Evolutionary conservation across 2,329 filamentous ascomycete genomes (phyloP).

Genomic region (Tolypocladium ovalisporum): DNA sequence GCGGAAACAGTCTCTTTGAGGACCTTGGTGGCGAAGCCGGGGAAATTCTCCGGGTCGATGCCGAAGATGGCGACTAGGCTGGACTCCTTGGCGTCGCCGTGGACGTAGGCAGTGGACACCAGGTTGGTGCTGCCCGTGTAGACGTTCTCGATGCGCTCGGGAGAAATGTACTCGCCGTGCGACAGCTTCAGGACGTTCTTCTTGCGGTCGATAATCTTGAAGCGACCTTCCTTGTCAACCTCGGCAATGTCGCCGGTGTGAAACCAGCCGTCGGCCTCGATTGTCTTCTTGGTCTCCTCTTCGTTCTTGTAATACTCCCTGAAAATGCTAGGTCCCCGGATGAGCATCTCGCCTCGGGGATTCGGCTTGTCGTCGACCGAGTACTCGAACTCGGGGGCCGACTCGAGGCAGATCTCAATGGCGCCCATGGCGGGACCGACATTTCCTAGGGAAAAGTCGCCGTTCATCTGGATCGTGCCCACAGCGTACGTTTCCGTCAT

Average conservation of each 20-base stretch:
- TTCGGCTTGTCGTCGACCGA: slow-evolving; percentile 75
- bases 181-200: slow-evolving; percentile 99
- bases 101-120: slow-evolving; percentile 73
- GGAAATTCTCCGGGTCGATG: slow-evolving; percentile 75
- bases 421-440: slow-evolving; percentile 62
- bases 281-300: slow-evolving; percentile 71
- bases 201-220: slow-evolving; percentile 89
- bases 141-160: slow-evolving; percentile 93
- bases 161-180: slow-evolving; percentile 96
- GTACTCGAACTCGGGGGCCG: slow-evolving; percentile 93
- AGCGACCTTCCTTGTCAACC: slow-evolving; percentile 74
- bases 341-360: slow-evolving; percentile 79
- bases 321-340: slow-evolving; percentile 75
- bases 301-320: slow-evolving; percentile 81
- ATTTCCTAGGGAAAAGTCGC: slow-evolving; percentile 69
- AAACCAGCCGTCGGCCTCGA: slow-evolving; percentile 93
- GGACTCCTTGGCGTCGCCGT: slow-evolving; percentile 77
- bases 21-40: slow-evolving; percentile 67
- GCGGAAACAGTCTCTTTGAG: slow-evolving; percentile 55
- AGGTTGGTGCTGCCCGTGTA: slow-evolving; percentile 74
- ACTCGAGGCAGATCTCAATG: slow-evolving; percentile 69
- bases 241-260: slow-evolving; percentile 85
- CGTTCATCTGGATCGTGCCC: slow-evolving; percentile 54
- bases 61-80: slow-evolving; percentile 80
- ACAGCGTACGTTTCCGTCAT: slow-evolving; percentile 88